These are phyloP conservation scores for Podaxis pistillaris DNA, from an alignment of 768 basidiomycete genomes.

Conservation along the genomic window DNA sequence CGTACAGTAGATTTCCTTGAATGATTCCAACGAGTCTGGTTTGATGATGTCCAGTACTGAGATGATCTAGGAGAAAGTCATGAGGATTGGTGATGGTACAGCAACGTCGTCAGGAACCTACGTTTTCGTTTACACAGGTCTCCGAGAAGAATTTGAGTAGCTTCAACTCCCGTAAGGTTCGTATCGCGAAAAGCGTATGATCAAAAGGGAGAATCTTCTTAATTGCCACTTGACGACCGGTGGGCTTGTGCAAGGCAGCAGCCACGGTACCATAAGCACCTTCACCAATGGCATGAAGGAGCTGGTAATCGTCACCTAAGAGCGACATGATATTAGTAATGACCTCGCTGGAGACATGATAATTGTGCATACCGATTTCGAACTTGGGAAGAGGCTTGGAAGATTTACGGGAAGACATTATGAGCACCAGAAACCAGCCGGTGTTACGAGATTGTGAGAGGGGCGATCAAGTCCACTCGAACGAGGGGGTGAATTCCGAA, in stretches of 20 bases:
- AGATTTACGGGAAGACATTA: constrained; percentile 57
- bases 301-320: constrained; percentile 68
- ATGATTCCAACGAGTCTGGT: constrained; percentile 68
- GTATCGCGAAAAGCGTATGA: constrained; percentile 87
- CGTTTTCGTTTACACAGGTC: constrained; percentile 79
- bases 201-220: constrained; percentile 96
- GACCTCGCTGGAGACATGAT: constrained; percentile 5
- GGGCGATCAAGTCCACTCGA: constrained; percentile 17
- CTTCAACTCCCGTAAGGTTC: constrained; percentile 90
- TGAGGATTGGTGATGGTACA: background rate
- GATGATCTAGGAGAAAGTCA: constrained; percentile 61
- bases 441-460: constrained; percentile 30
- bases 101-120: constrained; percentile 26
- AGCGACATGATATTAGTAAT: constrained; percentile 14
- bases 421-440: constrained; percentile 49
- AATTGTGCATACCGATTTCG: constrained; percentile 52
- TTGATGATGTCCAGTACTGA: constrained; percentile 90
- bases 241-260: constrained; percentile 82
- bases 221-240: constrained; percentile 85
- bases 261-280: constrained; percentile 91
- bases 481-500: constrained; percentile 16
- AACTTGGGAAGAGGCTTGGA: constrained; percentile 72
- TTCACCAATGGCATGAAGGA: constrained; percentile 76
- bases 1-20: constrained; percentile 87
- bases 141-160: constrained; percentile 83